Evolutionary conservation across 2,329 filamentous ascomycete genomes (phyloP), one percentile per base, ranked within the genome.

Genomic region (Didymella pinodella): DNA sequence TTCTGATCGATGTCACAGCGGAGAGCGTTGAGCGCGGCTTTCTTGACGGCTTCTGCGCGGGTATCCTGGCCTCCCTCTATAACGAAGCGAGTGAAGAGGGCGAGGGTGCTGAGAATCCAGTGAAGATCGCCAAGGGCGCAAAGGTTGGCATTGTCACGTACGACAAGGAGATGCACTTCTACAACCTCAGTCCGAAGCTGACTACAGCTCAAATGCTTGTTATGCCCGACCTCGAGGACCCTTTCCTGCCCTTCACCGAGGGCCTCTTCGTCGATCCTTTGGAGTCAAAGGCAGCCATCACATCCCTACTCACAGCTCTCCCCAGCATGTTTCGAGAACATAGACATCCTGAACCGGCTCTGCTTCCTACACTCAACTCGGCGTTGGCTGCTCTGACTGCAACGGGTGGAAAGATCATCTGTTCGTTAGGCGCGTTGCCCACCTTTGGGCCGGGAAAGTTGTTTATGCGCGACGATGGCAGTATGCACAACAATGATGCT

Each of bases 181-280:
- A 98, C 82, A 98, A 98, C 72, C 88, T 97, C 69, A 92, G 89
- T 71, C 79, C 92, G 36, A 85, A 85, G 40, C 82, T 97, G 41
- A 90, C 95, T 54, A 88, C 93, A 78, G 92, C 95, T 10, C 95
- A 99, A 74, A 97, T 99, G 92, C 87, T 99, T 83, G 93, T 99
- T 49, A 97, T 99, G 92, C 91, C 95, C 3, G 95, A 99, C 74
- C 85, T 99, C 48, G 93, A 98, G 70, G 95, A 99, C 66, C 95
- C 95, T 0, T 99, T 99, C 75, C 88, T 98, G 16, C 93, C 95
- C 2, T 83, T 99, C 18, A 92, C 91, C 63, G 91, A 96, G 57
- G 93, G 94, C 16, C 83, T 99, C 10, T 98, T 98, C 75, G 94
- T 98, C 16, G 94, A 99, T 76, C 93, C 95, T 1, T 89, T 93